Percentiles rank a stretch among this genome's conserved stretches.
These are phyloP conservation scores for Plasmopara halstedii DNA, from an alignment of 352 stramenopile species.

Conservation along the genomic window DNA sequence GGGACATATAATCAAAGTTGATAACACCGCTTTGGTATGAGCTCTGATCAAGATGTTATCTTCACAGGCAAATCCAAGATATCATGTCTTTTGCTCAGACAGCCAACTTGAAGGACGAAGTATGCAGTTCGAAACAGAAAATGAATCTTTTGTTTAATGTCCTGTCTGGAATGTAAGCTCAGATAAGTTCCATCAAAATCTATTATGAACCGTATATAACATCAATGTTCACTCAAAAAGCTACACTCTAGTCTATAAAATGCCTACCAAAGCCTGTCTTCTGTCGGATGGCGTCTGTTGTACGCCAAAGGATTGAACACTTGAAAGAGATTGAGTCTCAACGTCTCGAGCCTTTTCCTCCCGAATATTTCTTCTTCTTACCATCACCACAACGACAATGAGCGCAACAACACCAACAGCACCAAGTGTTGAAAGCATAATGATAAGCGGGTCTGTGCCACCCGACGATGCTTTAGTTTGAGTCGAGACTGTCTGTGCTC, in stretches of 20 bases:
- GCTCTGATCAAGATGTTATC: not conserved
- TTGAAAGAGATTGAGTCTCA: constrained; percentile 17
- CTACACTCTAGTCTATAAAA: constrained; percentile 8
- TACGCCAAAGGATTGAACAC: constrained; percentile 19
- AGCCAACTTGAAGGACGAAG: too few species aligned
- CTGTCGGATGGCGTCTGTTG: constrained; percentile 15
- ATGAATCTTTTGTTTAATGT: too few species aligned
- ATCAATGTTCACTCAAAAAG: not conserved
- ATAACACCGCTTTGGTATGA: not conserved
- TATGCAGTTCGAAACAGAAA: too few species aligned
- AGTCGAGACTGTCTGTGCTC: constrained; percentile 19
- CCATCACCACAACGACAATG: constrained; percentile 19
- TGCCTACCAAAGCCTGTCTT: constrained; percentile 14
- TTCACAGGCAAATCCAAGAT: too few species aligned
- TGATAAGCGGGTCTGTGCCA: constrained; percentile 24
- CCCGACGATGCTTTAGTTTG: constrained; percentile 1
- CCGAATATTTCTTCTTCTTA: constrained; percentile 23
- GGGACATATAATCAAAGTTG: not conserved
- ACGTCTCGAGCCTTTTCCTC: constrained; percentile 23
- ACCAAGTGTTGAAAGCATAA: constrained; percentile 15
- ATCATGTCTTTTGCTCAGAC: too few species aligned
- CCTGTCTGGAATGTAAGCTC: too few species aligned
- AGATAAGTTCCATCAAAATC: too few species aligned
- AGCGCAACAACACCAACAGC: constrained; percentile 18
- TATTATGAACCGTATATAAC: too few species aligned